Percentiles rank a stretch among this genome's conserved stretches.
Evolutionary conservation across 2,329 filamentous ascomycete species (phyloP).

Genomic region (Colletotrichum siamense): DNA sequence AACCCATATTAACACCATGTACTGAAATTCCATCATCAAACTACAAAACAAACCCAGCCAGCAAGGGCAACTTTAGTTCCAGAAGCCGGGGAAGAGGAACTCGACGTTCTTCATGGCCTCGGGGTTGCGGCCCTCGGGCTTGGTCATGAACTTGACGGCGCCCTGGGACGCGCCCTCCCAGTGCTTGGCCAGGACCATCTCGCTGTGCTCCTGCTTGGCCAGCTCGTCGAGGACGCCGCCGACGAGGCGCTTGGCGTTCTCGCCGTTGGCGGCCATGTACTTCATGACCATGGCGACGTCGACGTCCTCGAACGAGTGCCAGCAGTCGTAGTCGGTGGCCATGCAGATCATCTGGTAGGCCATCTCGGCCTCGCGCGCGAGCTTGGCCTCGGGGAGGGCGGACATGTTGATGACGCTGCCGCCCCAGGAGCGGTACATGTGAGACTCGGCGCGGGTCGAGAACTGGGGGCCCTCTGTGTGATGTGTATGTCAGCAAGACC

Average conservation of each 20-base stretch:
- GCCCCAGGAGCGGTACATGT: slow-evolving; percentile 94
- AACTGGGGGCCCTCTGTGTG: slow-evolving; percentile 91
- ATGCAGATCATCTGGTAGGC: slow-evolving; percentile 99
- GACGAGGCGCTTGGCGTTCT: slow-evolving; percentile 86
- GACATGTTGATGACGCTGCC: slow-evolving; percentile 99
- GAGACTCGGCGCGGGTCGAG: slow-evolving; percentile 92
- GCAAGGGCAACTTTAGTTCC: slow-evolving; percentile 34
- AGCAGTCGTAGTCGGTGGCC: slow-evolving; percentile 99
- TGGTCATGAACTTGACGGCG: slow-evolving; percentile 82
- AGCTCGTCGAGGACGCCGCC: slow-evolving; percentile 88
- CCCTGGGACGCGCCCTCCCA: slow-evolving; percentile 78
- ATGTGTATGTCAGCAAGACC: not conserved
- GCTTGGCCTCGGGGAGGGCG: slow-evolving; percentile 91
- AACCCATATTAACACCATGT: not conserved
- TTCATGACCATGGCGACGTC: slow-evolving; percentile 97
- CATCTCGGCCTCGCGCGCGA: slow-evolving; percentile 94
- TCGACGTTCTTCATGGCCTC: slow-evolving; percentile 81
- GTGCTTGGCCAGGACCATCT: slow-evolving; percentile 82
- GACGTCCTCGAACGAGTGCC: slow-evolving; percentile 83
- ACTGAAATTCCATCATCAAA: not conserved
- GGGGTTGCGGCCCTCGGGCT: slow-evolving; percentile 72
- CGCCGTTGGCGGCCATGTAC: slow-evolving; percentile 91
- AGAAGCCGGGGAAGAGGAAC: slow-evolving; percentile 89
- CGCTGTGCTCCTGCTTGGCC: slow-evolving; percentile 75
- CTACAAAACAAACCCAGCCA: not conserved